phyloP scores from a whole-genome alignment of 2,329 filamentous ascomycete genomes.

The Botrytis squamosa region DNA sequence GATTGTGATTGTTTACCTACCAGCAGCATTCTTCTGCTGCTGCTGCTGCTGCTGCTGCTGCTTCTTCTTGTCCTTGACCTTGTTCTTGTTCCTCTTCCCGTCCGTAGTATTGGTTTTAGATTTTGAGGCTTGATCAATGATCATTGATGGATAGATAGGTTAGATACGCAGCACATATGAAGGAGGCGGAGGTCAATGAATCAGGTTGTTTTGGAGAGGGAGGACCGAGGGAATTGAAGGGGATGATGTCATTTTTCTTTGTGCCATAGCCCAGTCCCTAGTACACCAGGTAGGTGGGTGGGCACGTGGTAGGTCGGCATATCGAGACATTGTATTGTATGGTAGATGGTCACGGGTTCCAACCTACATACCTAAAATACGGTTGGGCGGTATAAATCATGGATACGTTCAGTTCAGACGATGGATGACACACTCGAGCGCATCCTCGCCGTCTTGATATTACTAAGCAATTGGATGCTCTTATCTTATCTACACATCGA shows the following conservation, averaged over 20 bases:
- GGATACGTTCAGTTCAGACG: not conserved
- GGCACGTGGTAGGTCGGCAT: not conserved
- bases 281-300: too few relatives aligned
- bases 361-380: not conserved
- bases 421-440: not conserved
- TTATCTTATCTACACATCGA: constrained; percentile 1
- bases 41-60: not conserved
- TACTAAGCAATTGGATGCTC: not conserved
- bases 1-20: not conserved
- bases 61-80: not conserved
- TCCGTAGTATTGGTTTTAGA: not conserved
- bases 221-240: not conserved
- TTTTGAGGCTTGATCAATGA: not conserved
- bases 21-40: not conserved
- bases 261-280: not conserved
- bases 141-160: not conserved
- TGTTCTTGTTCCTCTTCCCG: not conserved
- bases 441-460: not conserved
- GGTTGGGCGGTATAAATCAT: not conserved
- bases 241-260: constrained; percentile 8
- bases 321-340: not conserved
- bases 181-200: not conserved
- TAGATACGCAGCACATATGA: not conserved
- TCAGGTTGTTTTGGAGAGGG: not conserved
- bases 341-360: too few relatives aligned